Conservation (phyloP, 2,329 filamentous ascomycete species). For the Atkinsonella texensis region DNA sequence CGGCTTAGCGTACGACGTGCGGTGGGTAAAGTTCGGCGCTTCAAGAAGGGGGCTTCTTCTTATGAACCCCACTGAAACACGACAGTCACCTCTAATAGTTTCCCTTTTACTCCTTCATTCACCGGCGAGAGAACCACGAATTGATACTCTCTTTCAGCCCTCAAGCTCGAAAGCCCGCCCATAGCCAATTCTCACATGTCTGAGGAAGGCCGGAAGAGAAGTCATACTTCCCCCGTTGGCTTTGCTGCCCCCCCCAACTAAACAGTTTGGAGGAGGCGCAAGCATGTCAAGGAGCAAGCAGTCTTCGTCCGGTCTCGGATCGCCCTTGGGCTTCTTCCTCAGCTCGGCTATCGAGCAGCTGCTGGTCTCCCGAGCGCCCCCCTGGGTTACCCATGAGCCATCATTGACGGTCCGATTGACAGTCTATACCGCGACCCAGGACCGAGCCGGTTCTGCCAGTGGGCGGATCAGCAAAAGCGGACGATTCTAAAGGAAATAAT, state of each 20-base stretch:
- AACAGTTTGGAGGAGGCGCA: constrained; percentile 27
- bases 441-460: constrained; percentile 18
- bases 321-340: neutral
- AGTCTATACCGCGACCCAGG: constrained; percentile 14
- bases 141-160: too few species aligned
- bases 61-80: too few species aligned
- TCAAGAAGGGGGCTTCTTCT: too few species aligned
- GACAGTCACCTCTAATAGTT: too few species aligned
- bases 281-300: constrained; percentile 35
- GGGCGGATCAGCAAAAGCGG: constrained; percentile 22
- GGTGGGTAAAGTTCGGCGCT: too few species aligned
- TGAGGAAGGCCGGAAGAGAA: too few species aligned
- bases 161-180: too few species aligned
- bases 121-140: too few species aligned
- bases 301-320: constrained; percentile 21
- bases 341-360: neutral
- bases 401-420: constrained; percentile 18
- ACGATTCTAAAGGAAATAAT: constrained; percentile 26
- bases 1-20: too few species aligned
- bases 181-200: too few species aligned
- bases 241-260: constrained; percentile 7
- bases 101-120: too few species aligned
- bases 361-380: constrained; percentile 6
- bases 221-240: too few species aligned
- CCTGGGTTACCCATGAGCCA: constrained; percentile 15